Percentiles rank a stretch among this genome's conserved stretches.
These are phyloP conservation scores for Ilex aquifolium DNA, from an alignment of 257 asterid species.

Conservation along the genomic window DNA sequence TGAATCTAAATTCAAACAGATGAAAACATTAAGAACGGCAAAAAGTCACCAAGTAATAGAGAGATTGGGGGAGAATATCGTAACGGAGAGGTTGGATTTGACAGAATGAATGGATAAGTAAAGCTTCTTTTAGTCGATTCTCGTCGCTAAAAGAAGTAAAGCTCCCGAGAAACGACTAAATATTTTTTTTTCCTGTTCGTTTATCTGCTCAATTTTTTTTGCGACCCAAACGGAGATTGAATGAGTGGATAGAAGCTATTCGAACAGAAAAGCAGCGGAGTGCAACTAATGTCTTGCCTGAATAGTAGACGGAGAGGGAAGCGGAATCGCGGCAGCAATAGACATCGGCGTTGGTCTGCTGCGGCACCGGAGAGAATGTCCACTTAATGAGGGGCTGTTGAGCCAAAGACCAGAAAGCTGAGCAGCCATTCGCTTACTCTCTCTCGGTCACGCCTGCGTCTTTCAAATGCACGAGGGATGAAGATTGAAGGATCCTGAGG, in stretches of 20 bases:
- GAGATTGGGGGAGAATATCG: no score
- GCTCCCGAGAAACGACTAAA: no score
- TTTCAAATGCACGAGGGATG: no score
- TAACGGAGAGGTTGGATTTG: no score
- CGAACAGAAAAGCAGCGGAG: background rate
- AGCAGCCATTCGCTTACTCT: slow-evolving; percentile 32
- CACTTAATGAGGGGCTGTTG: slow-evolving; percentile 31
- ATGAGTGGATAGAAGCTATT: background rate
- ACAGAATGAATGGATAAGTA: no score
- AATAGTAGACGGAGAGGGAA: slow-evolving; percentile 48
- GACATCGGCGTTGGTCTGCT: slow-evolving; percentile 24
- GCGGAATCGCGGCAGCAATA: slow-evolving; percentile 32
- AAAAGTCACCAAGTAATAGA: no score
- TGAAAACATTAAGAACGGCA: no score
- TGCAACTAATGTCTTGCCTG: slow-evolving; percentile 37
- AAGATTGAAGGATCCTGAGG: no score
- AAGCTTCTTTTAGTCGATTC: no score
- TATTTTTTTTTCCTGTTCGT: background rate
- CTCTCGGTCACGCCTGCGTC: no score
- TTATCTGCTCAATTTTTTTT: background rate
- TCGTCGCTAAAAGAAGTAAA: no score
- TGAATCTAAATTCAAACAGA: no score
- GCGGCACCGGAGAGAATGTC: slow-evolving; percentile 24
- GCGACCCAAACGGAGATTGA: background rate
- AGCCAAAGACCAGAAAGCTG: slow-evolving; percentile 50